Base-by-base conservation (phyloP, 2,329 filamentous ascomycete species). In the Beauveria brongniartii region DNA sequence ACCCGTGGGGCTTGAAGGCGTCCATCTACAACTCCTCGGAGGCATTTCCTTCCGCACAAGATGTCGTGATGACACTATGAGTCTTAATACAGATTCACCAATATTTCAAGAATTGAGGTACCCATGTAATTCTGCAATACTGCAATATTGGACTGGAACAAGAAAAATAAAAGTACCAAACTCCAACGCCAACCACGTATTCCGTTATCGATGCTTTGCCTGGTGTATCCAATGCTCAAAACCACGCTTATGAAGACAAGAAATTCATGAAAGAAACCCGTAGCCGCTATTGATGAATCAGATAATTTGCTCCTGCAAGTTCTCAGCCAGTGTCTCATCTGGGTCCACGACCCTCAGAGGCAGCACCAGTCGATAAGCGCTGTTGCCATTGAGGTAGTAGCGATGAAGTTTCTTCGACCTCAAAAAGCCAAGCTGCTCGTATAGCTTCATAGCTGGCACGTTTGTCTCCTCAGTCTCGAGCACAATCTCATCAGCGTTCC, bases 401-500 rank as follows among this genome's bases (percentile, higher is more conserved):
- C 94, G 82, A 74, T 97, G 92, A 58, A 99, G 76, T 63, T 92
- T 90, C 75, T 99, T 99, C 63, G 91, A 96, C 56, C 93, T 82
- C 24, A 97, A 74, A 70, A 99, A 99, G 0, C 94, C 94, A 8
- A 99, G 80, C 1, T 92, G 82, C 73, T 99, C 93, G 74, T 99
- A 99, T 10, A 99, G 78, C 65, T 91, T 89, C 78, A 97, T 91
- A 22, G 92, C 94, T 1, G 92, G 87, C 1, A 86, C 84, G 71
- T 99, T 99, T 18, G 89, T 91, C 73, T 95, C 91, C 75, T 99
- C 94, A 0, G 94, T 99, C 77, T 99, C 94, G 30, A 99, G 83
- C 2, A 95, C 93, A 63, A 99, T 87, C 77, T 99, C 94, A 71
- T 97, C 93, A 26, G 94, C 94, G 68, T 90, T 82, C 56, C 88